These are phyloP conservation scores for Panicum miliaceum DNA, from an alignment of 176 grass and related monocot genomes.

Conservation along the genomic window DNA sequence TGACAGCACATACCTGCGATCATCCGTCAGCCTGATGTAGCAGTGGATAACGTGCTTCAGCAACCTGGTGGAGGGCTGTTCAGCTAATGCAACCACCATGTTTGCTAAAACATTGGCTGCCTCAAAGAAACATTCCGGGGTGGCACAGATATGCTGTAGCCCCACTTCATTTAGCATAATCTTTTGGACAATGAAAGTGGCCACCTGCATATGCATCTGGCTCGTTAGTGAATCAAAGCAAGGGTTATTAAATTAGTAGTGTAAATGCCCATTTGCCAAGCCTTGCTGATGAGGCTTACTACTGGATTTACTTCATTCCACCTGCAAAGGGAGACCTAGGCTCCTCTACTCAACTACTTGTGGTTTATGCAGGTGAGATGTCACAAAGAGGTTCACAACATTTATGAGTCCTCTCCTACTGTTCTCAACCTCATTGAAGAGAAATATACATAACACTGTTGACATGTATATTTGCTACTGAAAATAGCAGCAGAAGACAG, in stretches of 20 bases:
- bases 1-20: conserved; percentile 61
- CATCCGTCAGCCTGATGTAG: conserved; percentile 75
- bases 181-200: conserved; percentile 79
- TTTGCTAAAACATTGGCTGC: conserved; percentile 59
- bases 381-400: conserved; percentile 10
- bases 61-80: conserved; percentile 67
- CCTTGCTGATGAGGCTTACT: background rate
- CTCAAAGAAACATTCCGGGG: conserved; percentile 63
- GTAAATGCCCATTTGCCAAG: background rate
- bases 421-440: background rate
- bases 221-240: conserved; percentile 33
- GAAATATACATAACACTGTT: background rate
- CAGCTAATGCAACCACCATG: conserved; percentile 38
- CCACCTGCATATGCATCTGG: conserved; percentile 56
- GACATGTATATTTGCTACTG: conserved; percentile 14
- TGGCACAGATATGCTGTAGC: conserved; percentile 54
- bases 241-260: conserved; percentile 1
- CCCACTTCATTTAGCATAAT: conserved; percentile 74
- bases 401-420: background rate
- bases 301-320: background rate
- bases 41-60: conserved; percentile 75
- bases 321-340: background rate
- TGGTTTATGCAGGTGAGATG: background rate
- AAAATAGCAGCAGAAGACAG: conserved; percentile 16
- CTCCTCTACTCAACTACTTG: background rate